Conservation (phyloP, 2,329 filamentous ascomycete genomes). For the Pestalotiopsis sp. region DNA sequence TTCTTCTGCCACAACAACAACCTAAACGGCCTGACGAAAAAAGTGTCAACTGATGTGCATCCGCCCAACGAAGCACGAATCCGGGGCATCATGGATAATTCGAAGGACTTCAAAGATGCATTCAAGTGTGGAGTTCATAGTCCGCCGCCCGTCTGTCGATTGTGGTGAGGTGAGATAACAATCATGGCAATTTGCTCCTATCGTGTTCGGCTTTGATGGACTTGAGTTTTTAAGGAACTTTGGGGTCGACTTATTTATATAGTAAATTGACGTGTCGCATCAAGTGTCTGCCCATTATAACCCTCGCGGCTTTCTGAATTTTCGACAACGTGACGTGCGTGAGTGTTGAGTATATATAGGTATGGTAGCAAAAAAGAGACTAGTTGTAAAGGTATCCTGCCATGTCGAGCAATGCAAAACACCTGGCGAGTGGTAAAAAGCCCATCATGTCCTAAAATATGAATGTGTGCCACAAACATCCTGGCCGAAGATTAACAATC, state of each 20-base stretch:
- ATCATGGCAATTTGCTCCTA: background rate
- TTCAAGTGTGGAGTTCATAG: background rate
- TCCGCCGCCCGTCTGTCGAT: background rate
- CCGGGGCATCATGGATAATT: background rate
- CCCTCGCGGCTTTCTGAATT: too few species aligned
- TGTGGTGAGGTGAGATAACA: background rate
- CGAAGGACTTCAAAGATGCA: background rate
- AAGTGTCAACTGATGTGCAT: background rate
- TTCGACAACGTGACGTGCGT: too few species aligned
- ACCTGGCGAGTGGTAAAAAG: too few species aligned
- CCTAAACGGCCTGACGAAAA: too few species aligned
- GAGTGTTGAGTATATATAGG: too few species aligned
- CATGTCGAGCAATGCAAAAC: too few species aligned
- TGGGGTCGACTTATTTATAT: background rate
- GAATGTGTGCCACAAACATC: slow-evolving; percentile 10
- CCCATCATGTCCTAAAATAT: background rate
- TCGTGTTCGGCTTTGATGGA: background rate
- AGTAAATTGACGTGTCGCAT: too few species aligned
- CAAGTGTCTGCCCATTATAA: too few species aligned
- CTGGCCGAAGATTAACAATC: slow-evolving; percentile 6
- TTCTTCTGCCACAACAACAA: slow-evolving; percentile 54
- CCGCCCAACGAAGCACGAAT: background rate
- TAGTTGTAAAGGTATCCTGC: too few species aligned
- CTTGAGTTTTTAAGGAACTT: background rate
- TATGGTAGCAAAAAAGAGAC: too few species aligned